Evolutionary conservation across 768 basidiomycete species (phyloP), one percentile per base, ranked within the genome.

Genomic region (Lentinula guzmanii): DNA sequence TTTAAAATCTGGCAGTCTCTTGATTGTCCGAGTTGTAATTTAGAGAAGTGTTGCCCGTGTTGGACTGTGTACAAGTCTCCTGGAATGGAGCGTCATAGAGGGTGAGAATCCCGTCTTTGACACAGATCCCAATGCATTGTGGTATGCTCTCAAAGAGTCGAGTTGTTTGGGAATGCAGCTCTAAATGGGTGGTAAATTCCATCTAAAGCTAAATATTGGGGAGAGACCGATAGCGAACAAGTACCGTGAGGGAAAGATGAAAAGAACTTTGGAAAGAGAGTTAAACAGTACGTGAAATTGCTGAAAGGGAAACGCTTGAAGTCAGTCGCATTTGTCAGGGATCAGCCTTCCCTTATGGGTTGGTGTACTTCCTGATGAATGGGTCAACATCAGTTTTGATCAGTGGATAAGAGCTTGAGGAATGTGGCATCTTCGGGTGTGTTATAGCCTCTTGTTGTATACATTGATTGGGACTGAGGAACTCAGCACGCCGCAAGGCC

Each of bases 131-230:
- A 77, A 76, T 77, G 81, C 75, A 79, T 75, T 85, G 82, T 86
- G 85, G 84, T 84, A 79, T 76, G 77, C 84, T 83, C 81, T 87
- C 85, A 73, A 86, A 79, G 85, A 87, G 86, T 88, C 84, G 85
- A 83, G 86, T 87, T 86, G 86, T 86, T 87, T 87, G 85, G 84
- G 84, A 87, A 86, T 87, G 86, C 86, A 86, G 86, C 86, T 84
- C 86, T 80, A 87, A 86, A 81, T 75, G 86, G 85, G 85, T 85
- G 86, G 86, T 87, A 84, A 86, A 86, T 81, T 86, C 85, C 86
- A 42, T 88, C 86, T 87, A 88, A 87, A 84, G 85, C 85, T 87
- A 87, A 86, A 87, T 86, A 87, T 77, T 77, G 83, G 84, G 83
- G 79, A 85, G 84, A 87, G 85, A 86, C 86, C 85, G 82, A 87